A percentile compares a stretch with the other conserved stretches of the same genome.
Evolutionary conservation across 2,329 filamentous ascomycete species (phyloP).

Genomic region (Trichoderma atroviride): DNA sequence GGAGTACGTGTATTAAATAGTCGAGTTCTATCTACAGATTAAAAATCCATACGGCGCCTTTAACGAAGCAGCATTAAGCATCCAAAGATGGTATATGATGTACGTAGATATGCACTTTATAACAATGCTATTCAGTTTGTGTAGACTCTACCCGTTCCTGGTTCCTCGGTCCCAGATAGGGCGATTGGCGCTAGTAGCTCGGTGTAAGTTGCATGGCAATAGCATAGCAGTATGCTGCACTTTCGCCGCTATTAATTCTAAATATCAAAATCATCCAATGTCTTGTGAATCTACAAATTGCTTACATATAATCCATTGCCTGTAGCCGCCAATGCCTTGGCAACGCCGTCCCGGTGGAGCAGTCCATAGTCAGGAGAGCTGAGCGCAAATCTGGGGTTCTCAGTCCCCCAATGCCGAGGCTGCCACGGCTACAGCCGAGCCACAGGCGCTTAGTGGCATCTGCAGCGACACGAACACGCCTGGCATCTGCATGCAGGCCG

Average conservation of each 20-base stretch:
- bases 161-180: not conserved
- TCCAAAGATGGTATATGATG: not conserved
- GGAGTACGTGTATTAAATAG: not conserved
- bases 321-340: not conserved
- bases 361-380: not conserved
- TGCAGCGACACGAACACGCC: slow-evolving; percentile 12
- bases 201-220: not conserved
- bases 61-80: not conserved
- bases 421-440: slow-evolving; percentile 23
- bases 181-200: not conserved
- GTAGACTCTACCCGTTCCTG: not conserved
- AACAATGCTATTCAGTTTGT: not conserved
- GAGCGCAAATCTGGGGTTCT: slow-evolving; percentile 18
- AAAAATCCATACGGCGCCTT: too few species aligned
- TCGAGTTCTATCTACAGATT: too few species aligned
- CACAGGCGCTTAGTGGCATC: slow-evolving; percentile 5
- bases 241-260: not conserved
- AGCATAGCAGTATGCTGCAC: not conserved
- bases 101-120: not conserved
- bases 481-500: slow-evolving; percentile 7
- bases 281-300: not conserved
- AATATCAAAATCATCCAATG: not conserved
- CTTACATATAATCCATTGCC: not conserved
- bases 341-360: not conserved
- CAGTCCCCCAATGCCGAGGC: slow-evolving; percentile 25